These are phyloP conservation scores for Xerocomus potaroensis DNA, from an alignment of 768 basidiomycete species.

Conservation along the genomic window DNA sequence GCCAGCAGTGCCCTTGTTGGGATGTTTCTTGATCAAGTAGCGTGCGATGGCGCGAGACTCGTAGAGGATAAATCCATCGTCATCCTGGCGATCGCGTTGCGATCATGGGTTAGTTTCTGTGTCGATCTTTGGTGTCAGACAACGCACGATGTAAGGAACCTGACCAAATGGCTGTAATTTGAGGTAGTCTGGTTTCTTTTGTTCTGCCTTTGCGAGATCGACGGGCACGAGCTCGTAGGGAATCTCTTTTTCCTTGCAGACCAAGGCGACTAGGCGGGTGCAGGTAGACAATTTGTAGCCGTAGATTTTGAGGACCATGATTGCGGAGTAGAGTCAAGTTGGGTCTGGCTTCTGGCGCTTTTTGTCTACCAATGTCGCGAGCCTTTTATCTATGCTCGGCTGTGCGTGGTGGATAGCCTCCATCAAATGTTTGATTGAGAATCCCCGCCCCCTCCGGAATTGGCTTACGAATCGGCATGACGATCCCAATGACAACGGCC, in stretches of 20 bases:
- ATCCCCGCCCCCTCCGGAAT: no score
- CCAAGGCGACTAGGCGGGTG: constrained; percentile 47
- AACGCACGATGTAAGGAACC: constrained; percentile 34
- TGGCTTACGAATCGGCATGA: no score
- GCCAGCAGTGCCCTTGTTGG: constrained; percentile 27
- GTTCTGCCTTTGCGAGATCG: constrained; percentile 39
- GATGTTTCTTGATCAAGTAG: constrained; percentile 40
- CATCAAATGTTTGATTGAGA: no score
- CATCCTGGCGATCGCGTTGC: constrained; percentile 15
- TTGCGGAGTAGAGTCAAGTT: no score
- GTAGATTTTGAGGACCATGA: constrained; percentile 22
- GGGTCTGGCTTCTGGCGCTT: no score
- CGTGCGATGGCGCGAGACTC: constrained; percentile 41
- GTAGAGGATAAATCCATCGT: constrained; percentile 41
- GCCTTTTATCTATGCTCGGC: no score
- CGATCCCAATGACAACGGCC: no score
- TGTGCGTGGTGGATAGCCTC: no score
- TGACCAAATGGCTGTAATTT: constrained; percentile 55
- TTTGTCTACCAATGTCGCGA: no score
- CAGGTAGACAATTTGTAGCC: constrained; percentile 35
- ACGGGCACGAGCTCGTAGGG: constrained; percentile 48
- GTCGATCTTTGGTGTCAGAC: no score
- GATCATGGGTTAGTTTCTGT: background rate
- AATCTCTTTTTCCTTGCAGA: constrained; percentile 52
- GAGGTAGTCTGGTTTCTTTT: constrained; percentile 44